A percentile compares a stretch with the other conserved stretches of the same genome.
These are phyloP conservation scores for Oryza rufipogon DNA, from an alignment of 176 grass and related monocot genomes.

Conservation along the genomic window DNA sequence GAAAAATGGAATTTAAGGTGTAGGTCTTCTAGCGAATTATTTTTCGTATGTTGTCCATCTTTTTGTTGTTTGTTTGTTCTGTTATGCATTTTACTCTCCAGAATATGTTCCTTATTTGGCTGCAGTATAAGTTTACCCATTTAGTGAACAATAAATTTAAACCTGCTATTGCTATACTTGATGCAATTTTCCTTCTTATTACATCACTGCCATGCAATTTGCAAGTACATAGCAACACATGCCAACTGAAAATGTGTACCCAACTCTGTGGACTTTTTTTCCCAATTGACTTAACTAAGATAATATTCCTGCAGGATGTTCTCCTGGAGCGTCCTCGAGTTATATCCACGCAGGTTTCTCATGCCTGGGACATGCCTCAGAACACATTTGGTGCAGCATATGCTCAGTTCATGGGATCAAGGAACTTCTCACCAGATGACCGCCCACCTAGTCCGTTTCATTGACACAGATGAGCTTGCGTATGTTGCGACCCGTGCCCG, in stretches of 20 bases:
- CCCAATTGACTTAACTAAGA: background rate
- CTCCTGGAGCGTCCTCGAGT: conserved; percentile 77
- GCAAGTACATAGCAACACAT: background rate
- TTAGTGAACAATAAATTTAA: background rate
- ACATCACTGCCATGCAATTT: background rate
- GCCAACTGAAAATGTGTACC: background rate
- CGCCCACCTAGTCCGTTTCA: conserved; percentile 88
- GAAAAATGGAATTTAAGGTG: background rate
- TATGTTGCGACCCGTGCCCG: conserved; percentile 78
- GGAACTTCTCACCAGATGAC: conserved; percentile 93
- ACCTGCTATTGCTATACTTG: background rate
- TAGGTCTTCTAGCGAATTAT: background rate
- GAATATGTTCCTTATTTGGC: background rate
- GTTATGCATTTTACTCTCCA: background rate
- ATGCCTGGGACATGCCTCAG: conserved; percentile 78
- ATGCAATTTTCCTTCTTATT: background rate
- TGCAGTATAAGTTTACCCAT: background rate
- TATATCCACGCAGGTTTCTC: conserved; percentile 77
- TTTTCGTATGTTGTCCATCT: background rate
- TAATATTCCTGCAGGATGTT: conserved; percentile 66
- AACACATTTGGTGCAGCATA: conserved; percentile 92
- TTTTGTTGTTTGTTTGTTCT: background rate
- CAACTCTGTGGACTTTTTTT: background rate
- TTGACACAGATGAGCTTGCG: conserved; percentile 84
- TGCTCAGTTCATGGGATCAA: conserved; percentile 97